A percentile compares a stretch with the other conserved stretches of the same genome.
Conservation (phyloP, 768 basidiomycete genomes). For the Suillus subluteus region DNA sequence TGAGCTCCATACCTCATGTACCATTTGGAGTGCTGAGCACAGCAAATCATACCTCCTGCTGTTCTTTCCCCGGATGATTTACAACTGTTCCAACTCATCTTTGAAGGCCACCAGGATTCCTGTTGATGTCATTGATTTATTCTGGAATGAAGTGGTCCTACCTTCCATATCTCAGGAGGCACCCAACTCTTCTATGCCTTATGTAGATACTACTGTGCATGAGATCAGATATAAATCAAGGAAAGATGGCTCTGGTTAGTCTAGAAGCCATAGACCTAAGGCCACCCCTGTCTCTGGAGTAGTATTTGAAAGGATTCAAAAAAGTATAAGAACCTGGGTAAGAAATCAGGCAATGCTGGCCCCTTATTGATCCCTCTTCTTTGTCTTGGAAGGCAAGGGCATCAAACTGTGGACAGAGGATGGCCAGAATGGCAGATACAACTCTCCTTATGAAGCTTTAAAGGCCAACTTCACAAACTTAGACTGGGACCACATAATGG, state of each 20-base stretch:
- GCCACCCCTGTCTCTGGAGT: neutral
- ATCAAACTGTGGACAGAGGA: too few relatives aligned
- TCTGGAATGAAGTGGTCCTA: conserved; percentile 14
- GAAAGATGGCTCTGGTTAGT: neutral
- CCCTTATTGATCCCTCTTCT: neutral
- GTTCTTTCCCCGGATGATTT: conserved; percentile 18
- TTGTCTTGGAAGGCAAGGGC: too few relatives aligned
- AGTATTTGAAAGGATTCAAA: neutral
- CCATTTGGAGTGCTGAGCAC: conserved; percentile 7
- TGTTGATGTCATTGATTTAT: conserved; percentile 10
- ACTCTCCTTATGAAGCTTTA: too few relatives aligned
- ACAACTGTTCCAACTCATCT: neutral
- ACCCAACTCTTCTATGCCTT: neutral
- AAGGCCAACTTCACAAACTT: too few relatives aligned
- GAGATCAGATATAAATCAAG: conserved; percentile 13
- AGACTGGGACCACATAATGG: too few relatives aligned
- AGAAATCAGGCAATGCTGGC: neutral
- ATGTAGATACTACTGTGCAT: neutral
- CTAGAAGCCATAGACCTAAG: neutral
- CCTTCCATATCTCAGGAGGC: conserved; percentile 5
- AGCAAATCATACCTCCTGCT: conserved; percentile 5
- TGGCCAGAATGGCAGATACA: too few relatives aligned
- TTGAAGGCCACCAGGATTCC: conserved; percentile 7
- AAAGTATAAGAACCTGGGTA: neutral
- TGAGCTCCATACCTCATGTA: conserved; percentile 13